Base-by-base conservation (phyloP, 768 basidiomycete species). In the Russula vinacea region DNA sequence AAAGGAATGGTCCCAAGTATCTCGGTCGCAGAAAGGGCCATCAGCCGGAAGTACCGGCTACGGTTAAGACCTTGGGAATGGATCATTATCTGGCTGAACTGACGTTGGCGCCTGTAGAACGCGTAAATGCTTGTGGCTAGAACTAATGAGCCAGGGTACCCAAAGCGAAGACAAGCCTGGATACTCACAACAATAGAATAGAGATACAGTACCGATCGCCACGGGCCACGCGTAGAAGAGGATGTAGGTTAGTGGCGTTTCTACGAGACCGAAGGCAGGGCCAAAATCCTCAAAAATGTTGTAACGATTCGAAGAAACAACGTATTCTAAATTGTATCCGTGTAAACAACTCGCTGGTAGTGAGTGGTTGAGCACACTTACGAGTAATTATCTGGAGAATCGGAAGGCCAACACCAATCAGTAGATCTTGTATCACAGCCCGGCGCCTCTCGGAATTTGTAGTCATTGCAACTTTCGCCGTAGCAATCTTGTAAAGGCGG, bases 401-500 rank as follows among this genome's bases (percentile, higher is more conserved):
- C 5, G 66, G 66, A 19, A 67, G 52, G 9, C 62, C 63, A 22
- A 75, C n/a, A 5, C 77, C 76, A 47, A 76, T 66, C 0, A 70
- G 70, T 6, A 77, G 24, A 26, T 49, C 47, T 24, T n/a, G 19
- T 9, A 49, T 49, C 13, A 24, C 24, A n/a, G 6, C 22, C 13
- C 24, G 22, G 22, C 47, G 47, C 24, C 22, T 49, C 5, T 49
- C 24, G 10, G 47, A 11, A 2, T 13, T 13, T 11, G 73, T 76
- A 24, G 73, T 62, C 22, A 73, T 72, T 29, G 76, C 76, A 2
- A 73, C 68, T 11, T 70, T 73, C 26, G 74, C 63, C 17, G 67
- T 72, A 3, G 79, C 73, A 47, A 82, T 80, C 67, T 75, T 74
- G 71, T 79, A 82, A 19, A 84, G 73, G 16, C 80, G 77, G 32